Evolutionary conservation across 2,329 filamentous ascomycete species (phyloP).

Genomic region (Immersiporthe knoxdaviesiana): DNA sequence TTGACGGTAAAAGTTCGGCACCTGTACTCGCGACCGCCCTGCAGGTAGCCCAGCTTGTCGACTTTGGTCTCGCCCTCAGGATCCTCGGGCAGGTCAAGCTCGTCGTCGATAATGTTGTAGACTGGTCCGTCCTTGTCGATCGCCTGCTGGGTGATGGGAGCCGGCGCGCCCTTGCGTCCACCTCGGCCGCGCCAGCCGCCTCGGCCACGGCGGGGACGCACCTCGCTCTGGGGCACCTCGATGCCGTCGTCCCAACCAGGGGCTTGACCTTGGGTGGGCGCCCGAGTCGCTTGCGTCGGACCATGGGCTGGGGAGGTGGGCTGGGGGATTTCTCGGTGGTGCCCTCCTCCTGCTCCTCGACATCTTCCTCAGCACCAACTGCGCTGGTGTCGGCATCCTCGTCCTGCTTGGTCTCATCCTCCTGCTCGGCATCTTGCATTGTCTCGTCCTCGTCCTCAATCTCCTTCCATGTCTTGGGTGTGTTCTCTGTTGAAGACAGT

Average conservation of each 20-base stretch:
- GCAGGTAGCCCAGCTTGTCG: constrained; percentile 81
- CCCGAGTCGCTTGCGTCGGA: constrained; percentile 79
- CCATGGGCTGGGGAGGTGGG: constrained; percentile 62
- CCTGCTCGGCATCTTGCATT: constrained; percentile 48
- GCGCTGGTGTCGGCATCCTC: constrained; percentile 39
- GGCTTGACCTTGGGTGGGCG: constrained; percentile 84
- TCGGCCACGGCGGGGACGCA: constrained; percentile 65
- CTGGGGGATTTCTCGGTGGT: constrained; percentile 53
- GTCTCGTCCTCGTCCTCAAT: constrained; percentile 52
- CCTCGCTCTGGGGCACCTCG: constrained; percentile 58
- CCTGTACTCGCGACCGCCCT: constrained; percentile 86
- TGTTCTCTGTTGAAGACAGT: constrained; percentile 45
- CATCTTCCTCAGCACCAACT: constrained; percentile 43
- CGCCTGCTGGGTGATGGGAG: constrained; percentile 79
- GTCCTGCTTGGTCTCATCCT: constrained; percentile 40
- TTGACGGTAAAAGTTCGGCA: constrained; percentile 93
- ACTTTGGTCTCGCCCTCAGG: constrained; percentile 90
- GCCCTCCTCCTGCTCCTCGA: constrained; percentile 38
- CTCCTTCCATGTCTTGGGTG: constrained; percentile 48
- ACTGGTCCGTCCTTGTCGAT: constrained; percentile 94
- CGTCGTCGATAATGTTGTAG: constrained; percentile 88
- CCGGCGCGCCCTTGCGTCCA: constrained; percentile 69
- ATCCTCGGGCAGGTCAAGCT: constrained; percentile 87
- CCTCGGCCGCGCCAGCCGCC: constrained; percentile 72
- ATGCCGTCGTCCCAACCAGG: constrained; percentile 75